Conservation (phyloP, 768 basidiomycete genomes). For the Rhizopogon vesiculosus region DNA sequence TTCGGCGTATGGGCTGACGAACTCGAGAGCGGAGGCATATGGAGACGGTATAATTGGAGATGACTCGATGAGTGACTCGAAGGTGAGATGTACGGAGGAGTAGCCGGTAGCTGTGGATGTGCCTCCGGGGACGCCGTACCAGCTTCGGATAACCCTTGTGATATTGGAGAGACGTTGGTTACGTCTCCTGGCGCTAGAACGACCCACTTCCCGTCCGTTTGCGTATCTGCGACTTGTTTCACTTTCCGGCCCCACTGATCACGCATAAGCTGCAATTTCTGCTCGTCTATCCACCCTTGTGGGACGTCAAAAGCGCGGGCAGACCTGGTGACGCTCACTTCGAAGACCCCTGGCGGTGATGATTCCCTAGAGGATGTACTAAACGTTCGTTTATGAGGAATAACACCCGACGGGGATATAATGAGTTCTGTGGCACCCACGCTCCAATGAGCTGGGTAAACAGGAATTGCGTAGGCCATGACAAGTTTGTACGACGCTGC, state of each 20-base stretch:
- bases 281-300: slow-evolving; percentile 65
- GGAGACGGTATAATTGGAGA: slow-evolving; percentile 73
- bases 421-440: slow-evolving; percentile 74
- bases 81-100: slow-evolving; percentile 22
- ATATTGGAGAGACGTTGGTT: slow-evolving; percentile 8
- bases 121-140: slow-evolving; percentile 22
- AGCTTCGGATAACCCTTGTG: slow-evolving; percentile 15
- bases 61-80: slow-evolving; percentile 44
- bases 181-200: slow-evolving; percentile 61
- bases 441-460: slow-evolving; percentile 80
- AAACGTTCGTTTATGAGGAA: slow-evolving; percentile 5
- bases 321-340: slow-evolving; percentile 55
- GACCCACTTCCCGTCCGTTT: slow-evolving; percentile 85
- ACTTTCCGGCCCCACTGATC: slow-evolving; percentile 82
- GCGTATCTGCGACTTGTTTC: slow-evolving; percentile 60
- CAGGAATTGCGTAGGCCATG: slow-evolving; percentile 68
- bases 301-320: slow-evolving; percentile 69
- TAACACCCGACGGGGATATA: slow-evolving; percentile 37
- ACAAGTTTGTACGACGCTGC: slow-evolving; percentile 64
- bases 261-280: slow-evolving; percentile 55
- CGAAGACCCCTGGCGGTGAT: slow-evolving; percentile 30
- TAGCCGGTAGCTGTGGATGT: slow-evolving; percentile 5
- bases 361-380: slow-evolving; percentile 6
- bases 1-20: slow-evolving; percentile 52
- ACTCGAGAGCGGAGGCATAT: slow-evolving; percentile 49